Conservation (phyloP, 2,329 filamentous ascomycete species). For the Aspergillus calidoustus region DNA sequence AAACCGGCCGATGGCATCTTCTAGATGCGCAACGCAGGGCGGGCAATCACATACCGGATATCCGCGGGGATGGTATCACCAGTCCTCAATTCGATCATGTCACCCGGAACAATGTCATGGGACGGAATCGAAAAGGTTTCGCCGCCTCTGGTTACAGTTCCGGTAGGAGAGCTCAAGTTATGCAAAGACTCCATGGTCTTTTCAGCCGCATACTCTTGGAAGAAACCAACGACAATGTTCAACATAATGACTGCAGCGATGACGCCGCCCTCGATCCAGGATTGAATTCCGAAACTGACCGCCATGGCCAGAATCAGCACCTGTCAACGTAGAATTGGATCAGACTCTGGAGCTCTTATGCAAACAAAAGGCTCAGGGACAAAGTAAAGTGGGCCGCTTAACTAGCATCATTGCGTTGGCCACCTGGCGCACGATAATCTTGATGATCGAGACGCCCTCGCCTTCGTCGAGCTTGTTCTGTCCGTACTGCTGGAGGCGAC, state of each 20-base stretch:
- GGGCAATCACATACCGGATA: conserved; percentile 49
- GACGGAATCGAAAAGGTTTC: conserved; percentile 59
- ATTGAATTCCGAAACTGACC: conserved; percentile 60
- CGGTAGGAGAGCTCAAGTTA: conserved; percentile 62
- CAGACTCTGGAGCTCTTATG: conserved; percentile 11
- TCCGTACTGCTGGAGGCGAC: conserved; percentile 61
- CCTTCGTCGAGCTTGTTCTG: conserved; percentile 69
- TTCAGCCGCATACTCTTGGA: conserved; percentile 65
- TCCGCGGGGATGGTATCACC: conserved; percentile 69
- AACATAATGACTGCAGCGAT: conserved; percentile 63
- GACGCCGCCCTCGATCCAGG: conserved; percentile 64
- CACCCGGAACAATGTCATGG: conserved; percentile 65
- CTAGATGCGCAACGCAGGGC: background rate
- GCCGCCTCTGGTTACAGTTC: conserved; percentile 62
- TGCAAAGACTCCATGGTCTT: conserved; percentile 66
- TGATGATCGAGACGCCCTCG: conserved; percentile 69
- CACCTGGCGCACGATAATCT: conserved; percentile 68
- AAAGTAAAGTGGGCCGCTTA: conserved; percentile 27
- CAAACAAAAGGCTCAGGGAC: background rate
- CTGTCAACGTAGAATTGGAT: conserved; percentile 44
- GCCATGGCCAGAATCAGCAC: conserved; percentile 79
- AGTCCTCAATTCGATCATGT: conserved; percentile 59
- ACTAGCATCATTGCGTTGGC: conserved; percentile 74
- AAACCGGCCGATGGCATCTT: background rate
- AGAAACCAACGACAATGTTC: conserved; percentile 64